Evolutionary conservation across 495 filamentous ascomycete genomes (phyloP).

Genomic region (Cryomyces minteri): DNA sequence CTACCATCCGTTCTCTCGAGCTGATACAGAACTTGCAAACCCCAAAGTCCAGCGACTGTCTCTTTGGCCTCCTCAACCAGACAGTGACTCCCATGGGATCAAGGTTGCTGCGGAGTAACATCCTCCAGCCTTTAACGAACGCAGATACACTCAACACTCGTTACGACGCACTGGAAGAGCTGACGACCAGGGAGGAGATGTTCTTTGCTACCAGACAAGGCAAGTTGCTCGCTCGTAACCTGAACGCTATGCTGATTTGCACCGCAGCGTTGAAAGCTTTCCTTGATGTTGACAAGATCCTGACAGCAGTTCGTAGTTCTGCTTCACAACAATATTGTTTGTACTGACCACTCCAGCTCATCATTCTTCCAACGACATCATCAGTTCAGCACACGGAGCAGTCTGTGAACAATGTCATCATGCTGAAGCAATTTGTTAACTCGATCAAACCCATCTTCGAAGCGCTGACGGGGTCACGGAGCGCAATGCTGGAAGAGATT

Average conservation of each 20-base stretch:
- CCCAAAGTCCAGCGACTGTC: constrained; percentile 51
- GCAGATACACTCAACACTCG: constrained; percentile 39
- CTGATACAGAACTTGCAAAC: constrained; percentile 75
- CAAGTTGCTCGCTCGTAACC: constrained; percentile 8
- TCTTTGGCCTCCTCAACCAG: constrained; percentile 72
- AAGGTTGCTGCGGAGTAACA: constrained; percentile 58
- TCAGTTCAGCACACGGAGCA: constrained; percentile 53
- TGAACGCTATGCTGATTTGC: constrained; percentile 1
- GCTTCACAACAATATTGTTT: neutral
- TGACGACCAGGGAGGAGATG: constrained; percentile 72
- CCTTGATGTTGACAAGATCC: constrained; percentile 47
- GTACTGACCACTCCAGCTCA: constrained; percentile 33
- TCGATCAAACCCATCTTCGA: constrained; percentile 49
- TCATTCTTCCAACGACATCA: constrained; percentile 44
- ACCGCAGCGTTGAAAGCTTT: constrained; percentile 48
- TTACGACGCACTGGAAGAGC: constrained; percentile 70
- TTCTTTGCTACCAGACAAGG: constrained; percentile 59
- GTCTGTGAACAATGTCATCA: constrained; percentile 68
- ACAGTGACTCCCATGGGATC: constrained; percentile 79
- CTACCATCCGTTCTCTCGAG: constrained; percentile 70
- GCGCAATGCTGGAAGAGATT: constrained; percentile 44
- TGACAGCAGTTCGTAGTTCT: constrained; percentile 32
- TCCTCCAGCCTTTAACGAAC: constrained; percentile 80
- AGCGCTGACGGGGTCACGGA: constrained; percentile 45
- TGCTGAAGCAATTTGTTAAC: constrained; percentile 64